Conservation (phyloP, 2,329 filamentous ascomycete species). For the Gaeumannomyces tritici region DNA sequence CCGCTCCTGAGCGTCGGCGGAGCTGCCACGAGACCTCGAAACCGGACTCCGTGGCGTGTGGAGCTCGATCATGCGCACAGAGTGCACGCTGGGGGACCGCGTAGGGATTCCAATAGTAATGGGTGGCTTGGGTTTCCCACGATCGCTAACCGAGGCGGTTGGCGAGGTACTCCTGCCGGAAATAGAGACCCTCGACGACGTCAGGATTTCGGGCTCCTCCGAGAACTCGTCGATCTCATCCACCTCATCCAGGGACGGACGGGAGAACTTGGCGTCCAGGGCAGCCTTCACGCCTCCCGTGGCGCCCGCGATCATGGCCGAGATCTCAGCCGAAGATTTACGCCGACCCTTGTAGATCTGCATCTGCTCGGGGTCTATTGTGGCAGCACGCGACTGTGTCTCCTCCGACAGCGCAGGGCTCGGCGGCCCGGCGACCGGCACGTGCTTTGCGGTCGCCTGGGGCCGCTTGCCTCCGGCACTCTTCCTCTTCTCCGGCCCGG, state of each 20-base stretch:
- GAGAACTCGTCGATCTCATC: constrained; percentile 40
- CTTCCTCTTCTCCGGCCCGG: neutral
- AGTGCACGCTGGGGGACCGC: constrained; percentile 41
- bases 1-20: constrained; percentile 32
- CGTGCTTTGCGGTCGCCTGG: neutral
- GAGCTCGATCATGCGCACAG: constrained; percentile 50
- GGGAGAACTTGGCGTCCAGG: neutral
- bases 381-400: neutral
- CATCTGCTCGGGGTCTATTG: neutral
- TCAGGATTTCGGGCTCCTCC: constrained; percentile 50
- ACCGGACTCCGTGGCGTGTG: constrained; percentile 39
- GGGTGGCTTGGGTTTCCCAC: constrained; percentile 19
- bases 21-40: constrained; percentile 36
- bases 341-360: neutral
- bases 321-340: constrained; percentile 20
- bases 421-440: neutral
- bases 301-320: constrained; percentile 28
- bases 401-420: neutral
- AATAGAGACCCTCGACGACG: constrained; percentile 45
- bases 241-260: constrained; percentile 7
- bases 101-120: constrained; percentile 26
- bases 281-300: constrained; percentile 21
- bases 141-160: constrained; percentile 30
- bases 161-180: constrained; percentile 39
- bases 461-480: neutral